phyloP scores from a whole-genome alignment of 345 rosid genomes.

The Linum trigynum region DNA sequence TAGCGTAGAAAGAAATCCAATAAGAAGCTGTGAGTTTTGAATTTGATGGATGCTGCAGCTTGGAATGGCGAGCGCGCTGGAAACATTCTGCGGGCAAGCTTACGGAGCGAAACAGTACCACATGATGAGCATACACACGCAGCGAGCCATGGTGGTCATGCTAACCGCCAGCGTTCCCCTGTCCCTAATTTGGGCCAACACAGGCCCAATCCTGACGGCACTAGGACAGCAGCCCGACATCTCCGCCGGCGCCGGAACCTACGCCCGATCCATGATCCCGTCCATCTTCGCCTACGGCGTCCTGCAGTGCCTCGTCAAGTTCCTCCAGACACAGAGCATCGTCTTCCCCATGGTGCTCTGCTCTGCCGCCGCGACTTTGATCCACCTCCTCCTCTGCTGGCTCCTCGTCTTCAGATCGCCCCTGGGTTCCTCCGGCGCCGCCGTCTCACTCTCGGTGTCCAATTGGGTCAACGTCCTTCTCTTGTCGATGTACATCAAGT shows the following conservation, averaged over 20 bases:
- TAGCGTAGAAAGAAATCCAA: no score
- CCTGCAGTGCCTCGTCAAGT: slow-evolving; percentile 57
- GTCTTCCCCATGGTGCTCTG: slow-evolving; percentile 39
- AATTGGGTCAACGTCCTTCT: slow-evolving; percentile 39
- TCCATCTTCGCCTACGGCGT: slow-evolving; percentile 42
- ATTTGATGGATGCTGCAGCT: slow-evolving; percentile 17
- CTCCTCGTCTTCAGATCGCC: slow-evolving; percentile 29
- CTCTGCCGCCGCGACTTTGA: slow-evolving; percentile 25
- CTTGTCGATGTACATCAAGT: slow-evolving; percentile 26
- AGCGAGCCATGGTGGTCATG: slow-evolving; percentile 56
- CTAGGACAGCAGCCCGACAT: slow-evolving; percentile 38
- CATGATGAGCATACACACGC: slow-evolving; percentile 57
- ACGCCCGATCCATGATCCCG: slow-evolving; percentile 52
- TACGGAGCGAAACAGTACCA: slow-evolving; percentile 57
- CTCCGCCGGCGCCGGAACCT: slow-evolving; percentile 31
- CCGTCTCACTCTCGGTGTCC: slow-evolving; percentile 28
- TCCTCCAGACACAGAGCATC: slow-evolving; percentile 49
- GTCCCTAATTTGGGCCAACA: slow-evolving; percentile 45
- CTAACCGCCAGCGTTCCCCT: slow-evolving; percentile 37
- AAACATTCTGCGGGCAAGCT: slow-evolving; percentile 62
- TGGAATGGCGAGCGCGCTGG: slow-evolving; percentile 66
- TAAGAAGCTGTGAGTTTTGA: not conserved
- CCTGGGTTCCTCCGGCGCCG: slow-evolving; percentile 39
- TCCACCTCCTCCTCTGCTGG: slow-evolving; percentile 37
- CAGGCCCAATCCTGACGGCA: slow-evolving; percentile 32